Evolutionary conservation across 352 stramenopile species (phyloP).

Genomic region (Aphanomyces astaci): DNA sequence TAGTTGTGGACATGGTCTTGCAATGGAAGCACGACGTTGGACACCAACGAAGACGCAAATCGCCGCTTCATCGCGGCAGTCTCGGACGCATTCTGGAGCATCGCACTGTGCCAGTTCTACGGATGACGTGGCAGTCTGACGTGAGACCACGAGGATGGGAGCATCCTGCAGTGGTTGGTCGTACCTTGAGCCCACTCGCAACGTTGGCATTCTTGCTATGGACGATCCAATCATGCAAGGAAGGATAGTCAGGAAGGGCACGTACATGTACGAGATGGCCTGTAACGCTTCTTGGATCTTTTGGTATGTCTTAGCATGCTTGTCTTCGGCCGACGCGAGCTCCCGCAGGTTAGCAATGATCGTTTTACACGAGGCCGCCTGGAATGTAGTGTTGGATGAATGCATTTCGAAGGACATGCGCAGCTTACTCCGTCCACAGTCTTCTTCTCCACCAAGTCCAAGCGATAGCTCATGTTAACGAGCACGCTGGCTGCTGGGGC

Average conservation of each 20-base stretch:
- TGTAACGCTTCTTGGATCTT: conserved; percentile 13
- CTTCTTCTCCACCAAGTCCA: conserved; percentile 21
- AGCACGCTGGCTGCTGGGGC: too few species aligned
- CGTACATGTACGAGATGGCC: conserved; percentile 2
- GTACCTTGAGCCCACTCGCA: neutral
- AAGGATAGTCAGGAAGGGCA: neutral
- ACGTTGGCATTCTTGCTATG: neutral
- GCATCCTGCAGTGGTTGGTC: too few species aligned
- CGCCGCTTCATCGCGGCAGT: neutral
- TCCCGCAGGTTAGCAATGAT: neutral
- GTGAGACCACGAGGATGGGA: neutral
- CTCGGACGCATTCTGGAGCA: neutral
- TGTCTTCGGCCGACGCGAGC: conserved; percentile 1
- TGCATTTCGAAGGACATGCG: neutral
- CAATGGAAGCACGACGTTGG: neutral
- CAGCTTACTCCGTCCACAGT: conserved; percentile 11
- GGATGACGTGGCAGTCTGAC: neutral
- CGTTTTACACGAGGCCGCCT: neutral
- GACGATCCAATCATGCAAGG: neutral
- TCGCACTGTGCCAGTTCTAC: conserved; percentile 14
- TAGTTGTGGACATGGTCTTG: neutral
- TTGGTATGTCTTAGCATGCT: conserved; percentile 17
- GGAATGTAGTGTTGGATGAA: neutral
- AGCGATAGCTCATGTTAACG: neutral
- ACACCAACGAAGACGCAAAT: neutral